Conservation (phyloP, 2,329 filamentous ascomycete genomes). For the Ascochyta pisi region DNA sequence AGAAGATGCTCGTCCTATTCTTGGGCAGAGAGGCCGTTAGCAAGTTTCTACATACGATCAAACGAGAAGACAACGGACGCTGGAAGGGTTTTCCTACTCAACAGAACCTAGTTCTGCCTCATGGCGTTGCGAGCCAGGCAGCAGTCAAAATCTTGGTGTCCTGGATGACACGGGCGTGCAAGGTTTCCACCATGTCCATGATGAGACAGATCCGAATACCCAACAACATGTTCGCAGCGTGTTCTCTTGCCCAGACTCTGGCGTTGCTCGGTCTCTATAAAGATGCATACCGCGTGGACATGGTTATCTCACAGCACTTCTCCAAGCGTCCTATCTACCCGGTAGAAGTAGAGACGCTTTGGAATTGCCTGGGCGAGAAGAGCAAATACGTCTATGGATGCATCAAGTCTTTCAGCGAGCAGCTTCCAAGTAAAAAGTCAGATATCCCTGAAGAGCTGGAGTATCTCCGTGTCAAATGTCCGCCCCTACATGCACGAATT, state of each 20-base stretch:
- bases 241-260: slow-evolving; percentile 30
- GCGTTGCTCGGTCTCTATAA: slow-evolving; percentile 25
- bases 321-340: slow-evolving; percentile 23
- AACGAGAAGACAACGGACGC: slow-evolving; percentile 17
- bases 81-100: slow-evolving; percentile 7
- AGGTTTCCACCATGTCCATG: slow-evolving; percentile 4
- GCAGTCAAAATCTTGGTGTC: slow-evolving; percentile 25
- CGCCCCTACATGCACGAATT: not conserved
- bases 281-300: slow-evolving; percentile 29
- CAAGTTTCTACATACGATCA: slow-evolving; percentile 23
- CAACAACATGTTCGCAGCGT: slow-evolving; percentile 26
- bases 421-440: not conserved
- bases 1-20: slow-evolving; percentile 31
- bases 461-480: not conserved
- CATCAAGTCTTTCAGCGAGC: slow-evolving; percentile 20
- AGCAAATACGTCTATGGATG: slow-evolving; percentile 30
- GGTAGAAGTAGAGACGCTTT: slow-evolving; percentile 27
- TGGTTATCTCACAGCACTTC: slow-evolving; percentile 19
- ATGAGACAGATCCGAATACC: slow-evolving; percentile 28
- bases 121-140: slow-evolving; percentile 12
- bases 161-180: slow-evolving; percentile 37
- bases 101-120: slow-evolving; percentile 25
- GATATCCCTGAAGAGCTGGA: not conserved
- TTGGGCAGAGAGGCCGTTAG: slow-evolving; percentile 23
- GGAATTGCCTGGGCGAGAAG: slow-evolving; percentile 26